Percentiles rank a stretch among this genome's conserved stretches.
These are phyloP conservation scores for Neurospora sp. DNA, from an alignment of 495 filamentous ascomycete genomes.

Conservation along the genomic window DNA sequence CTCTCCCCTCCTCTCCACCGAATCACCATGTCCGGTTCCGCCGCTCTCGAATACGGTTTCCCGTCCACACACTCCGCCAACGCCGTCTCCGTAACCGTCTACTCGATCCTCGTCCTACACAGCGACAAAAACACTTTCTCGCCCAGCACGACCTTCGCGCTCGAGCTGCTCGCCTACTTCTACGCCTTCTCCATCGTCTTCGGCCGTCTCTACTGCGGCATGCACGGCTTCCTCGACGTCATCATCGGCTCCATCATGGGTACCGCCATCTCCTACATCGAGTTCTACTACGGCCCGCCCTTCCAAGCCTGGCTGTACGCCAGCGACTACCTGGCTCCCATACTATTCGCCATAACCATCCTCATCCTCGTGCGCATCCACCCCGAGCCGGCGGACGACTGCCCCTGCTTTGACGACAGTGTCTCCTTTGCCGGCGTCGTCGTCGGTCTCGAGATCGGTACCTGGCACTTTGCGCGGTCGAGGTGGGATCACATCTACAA, in stretches of 20 bases:
- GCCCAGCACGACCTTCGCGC: conserved; percentile 38
- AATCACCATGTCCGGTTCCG: conserved; percentile 94
- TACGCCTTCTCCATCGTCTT: conserved; percentile 86
- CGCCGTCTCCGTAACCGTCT: conserved; percentile 86
- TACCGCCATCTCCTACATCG: conserved; percentile 50
- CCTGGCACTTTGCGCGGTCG: conserved; percentile 64
- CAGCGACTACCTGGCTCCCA: conserved; percentile 45
- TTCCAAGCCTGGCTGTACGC: conserved; percentile 58
- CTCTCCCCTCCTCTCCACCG: conserved; percentile 86
- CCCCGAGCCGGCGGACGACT: conserved; percentile 92
- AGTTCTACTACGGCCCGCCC: conserved; percentile 57
- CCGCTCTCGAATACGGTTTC: conserved; percentile 92
- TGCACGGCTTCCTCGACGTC: conserved; percentile 96
- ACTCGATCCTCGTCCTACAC: conserved; percentile 59
- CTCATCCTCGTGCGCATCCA: conserved; percentile 75
- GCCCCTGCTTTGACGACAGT: conserved; percentile 95
- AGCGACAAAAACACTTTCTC: conserved; percentile 43
- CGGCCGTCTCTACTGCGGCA: conserved; percentile 90
- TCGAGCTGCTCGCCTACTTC: conserved; percentile 60
- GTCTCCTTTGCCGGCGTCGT: conserved; percentile 86
- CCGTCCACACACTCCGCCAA: conserved; percentile 96
- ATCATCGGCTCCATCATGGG: conserved; percentile 68
- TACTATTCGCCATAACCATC: conserved; percentile 51
- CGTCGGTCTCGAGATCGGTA: conserved; percentile 67
- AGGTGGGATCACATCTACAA: conserved; percentile 47